Conservation (phyloP, 2,329 filamentous ascomycete species). For the Hirsutella thompsonii region DNA sequence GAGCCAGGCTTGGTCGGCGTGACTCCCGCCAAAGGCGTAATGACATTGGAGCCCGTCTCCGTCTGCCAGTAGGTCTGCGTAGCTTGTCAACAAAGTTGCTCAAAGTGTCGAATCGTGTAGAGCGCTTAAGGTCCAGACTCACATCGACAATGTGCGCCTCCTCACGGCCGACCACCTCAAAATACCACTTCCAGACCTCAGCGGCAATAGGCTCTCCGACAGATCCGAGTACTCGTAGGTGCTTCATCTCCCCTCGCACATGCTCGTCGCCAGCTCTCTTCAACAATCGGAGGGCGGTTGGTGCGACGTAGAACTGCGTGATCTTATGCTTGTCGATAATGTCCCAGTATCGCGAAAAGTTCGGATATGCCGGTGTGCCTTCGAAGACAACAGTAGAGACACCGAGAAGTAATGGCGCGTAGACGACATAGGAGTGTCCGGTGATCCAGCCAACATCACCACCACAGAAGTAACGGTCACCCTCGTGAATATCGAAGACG, state of each 20-base stretch:
- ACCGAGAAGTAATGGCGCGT: conserved; percentile 84
- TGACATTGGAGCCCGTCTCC: conserved; percentile 93
- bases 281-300: conserved; percentile 80
- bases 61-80: conserved; percentile 97
- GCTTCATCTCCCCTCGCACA: conserved; percentile 79
- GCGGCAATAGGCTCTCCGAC: conserved; percentile 96
- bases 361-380: conserved; percentile 91
- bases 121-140: conserved; percentile 24
- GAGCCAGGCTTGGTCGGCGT: conserved; percentile 95
- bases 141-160: conserved; percentile 90
- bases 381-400: conserved; percentile 95
- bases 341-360: conserved; percentile 98
- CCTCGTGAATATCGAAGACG: conserved; percentile 93
- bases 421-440: conserved; percentile 96
- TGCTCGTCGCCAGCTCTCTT: conserved; percentile 94
- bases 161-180: conserved; percentile 85
- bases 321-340: conserved; percentile 92
- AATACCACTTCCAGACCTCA: conserved; percentile 99
- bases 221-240: conserved; percentile 79
- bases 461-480: conserved; percentile 92
- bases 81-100: background rate
- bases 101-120: background rate
- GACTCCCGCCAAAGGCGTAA: conserved; percentile 82
- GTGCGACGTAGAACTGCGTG: conserved; percentile 96
- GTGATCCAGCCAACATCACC: conserved; percentile 99